Base-by-base conservation (phyloP, 176 grass and related monocot species). In the Leersia perrieri region DNA sequence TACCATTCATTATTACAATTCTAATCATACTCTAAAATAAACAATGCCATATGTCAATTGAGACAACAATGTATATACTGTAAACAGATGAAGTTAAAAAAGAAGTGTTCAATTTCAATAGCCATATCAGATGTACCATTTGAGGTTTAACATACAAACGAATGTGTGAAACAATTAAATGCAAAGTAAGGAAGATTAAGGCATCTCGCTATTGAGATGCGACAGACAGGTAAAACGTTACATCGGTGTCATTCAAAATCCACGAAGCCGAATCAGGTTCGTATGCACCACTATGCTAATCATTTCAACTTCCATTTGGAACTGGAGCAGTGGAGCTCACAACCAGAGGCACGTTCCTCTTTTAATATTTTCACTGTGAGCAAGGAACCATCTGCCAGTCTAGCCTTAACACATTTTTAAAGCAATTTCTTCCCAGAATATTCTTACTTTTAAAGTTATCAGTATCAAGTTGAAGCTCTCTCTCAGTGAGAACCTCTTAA, bases 241-340 rank as follows among this genome's bases (percentile, higher is more conserved):
- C 29, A 89, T 95, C 75, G 92, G 92, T 18, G 92, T 95, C 92
- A 95, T 95, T 69, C 92, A 95, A 79, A 95, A 94, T 55, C 89
- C 92, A 62, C 92, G 84, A 42, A 94, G 84, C n/a, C 83, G 82
- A 69, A 94, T 82, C 22, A 95, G 84, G 42, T 95, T 90, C 64
- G 73, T 88, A 68, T 92, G 92, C 73, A 94, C 92, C 5, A 89
- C 92, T 89, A 94, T 91, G 76, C 92, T 94, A 70, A 94, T 94
- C 80, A 94, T 84, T 86, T 94, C 92, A 31, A 94, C 92, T 82
- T 94, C 89, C 5, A 89, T 94, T 81, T 89, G 89, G 68, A 95
- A 94, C 38, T 94, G 89, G 60, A n/a, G n/a, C n/a, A n/a, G n/a
- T n/a, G n/a, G n/a, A 91, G 89, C 68, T 89, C 89, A 57, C 92